Evolutionary conservation across 169 alveolate species (phyloP).

Genomic region (Eimeria falciformis): DNA sequence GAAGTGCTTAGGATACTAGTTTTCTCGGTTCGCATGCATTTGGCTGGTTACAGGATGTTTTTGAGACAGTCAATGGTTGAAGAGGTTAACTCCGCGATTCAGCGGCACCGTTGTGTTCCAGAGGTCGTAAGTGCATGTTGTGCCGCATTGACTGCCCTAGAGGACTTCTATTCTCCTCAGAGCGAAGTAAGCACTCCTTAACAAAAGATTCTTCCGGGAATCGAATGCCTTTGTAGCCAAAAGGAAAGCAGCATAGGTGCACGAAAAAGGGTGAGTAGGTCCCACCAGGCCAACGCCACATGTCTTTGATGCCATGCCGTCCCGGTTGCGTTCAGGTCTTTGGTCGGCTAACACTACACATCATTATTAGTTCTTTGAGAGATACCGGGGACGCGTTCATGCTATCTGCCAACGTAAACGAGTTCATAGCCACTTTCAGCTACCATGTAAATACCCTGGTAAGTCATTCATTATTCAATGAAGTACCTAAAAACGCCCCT

Average conservation of each 20-base stretch:
- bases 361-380: slow-evolving; percentile 28
- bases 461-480: background rate
- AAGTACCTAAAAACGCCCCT: no score
- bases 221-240: background rate
- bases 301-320: background rate
- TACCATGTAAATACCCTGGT: slow-evolving; percentile 59
- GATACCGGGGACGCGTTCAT: slow-evolving; percentile 51
- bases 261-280: background rate
- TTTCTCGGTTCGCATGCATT: background rate
- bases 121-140: slow-evolving; percentile 76
- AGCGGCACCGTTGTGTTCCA: slow-evolving; percentile 71
- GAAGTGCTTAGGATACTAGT: background rate
- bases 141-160: slow-evolving; percentile 72
- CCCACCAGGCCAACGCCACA: background rate
- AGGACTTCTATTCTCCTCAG: slow-evolving; percentile 62
- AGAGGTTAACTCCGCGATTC: slow-evolving; percentile 26
- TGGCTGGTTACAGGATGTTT: slow-evolving; percentile 9
- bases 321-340: slow-evolving; percentile 42
- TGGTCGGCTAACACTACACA: slow-evolving; percentile 45
- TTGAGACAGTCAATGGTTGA: slow-evolving; percentile 53
- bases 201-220: background rate
- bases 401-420: slow-evolving; percentile 57
- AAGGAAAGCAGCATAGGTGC: background rate
- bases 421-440: slow-evolving; percentile 56
- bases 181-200: slow-evolving; percentile 62